phyloP scores from a whole-genome alignment of 139 green algal genomes.

The Haematococcus lacustris region DNA sequence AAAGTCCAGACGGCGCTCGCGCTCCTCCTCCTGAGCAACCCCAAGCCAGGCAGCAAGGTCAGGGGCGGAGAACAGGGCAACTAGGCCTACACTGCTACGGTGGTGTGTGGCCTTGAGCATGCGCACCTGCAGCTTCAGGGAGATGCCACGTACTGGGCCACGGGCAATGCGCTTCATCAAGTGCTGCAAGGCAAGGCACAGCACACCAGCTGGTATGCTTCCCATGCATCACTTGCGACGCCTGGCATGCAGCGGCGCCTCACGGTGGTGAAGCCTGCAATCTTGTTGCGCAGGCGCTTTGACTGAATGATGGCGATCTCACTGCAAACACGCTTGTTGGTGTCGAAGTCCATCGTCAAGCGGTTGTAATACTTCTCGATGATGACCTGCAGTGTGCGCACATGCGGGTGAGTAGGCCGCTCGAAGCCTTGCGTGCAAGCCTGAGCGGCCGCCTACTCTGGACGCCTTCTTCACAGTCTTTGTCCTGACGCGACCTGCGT shows the following conservation, averaged over 20 bases:
- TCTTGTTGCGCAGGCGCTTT: slow-evolving; percentile 98
- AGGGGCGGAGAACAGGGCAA: too few relatives aligned
- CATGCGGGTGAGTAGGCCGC: too few relatives aligned
- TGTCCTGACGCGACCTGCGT: slow-evolving; percentile 94
- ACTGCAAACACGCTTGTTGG: slow-evolving; percentile 93
- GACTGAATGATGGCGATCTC: slow-evolving; percentile 97
- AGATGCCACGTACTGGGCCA: slow-evolving; percentile 97
- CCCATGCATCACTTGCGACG: too few relatives aligned
- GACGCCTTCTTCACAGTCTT: slow-evolving; percentile 99
- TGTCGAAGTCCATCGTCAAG: slow-evolving; percentile 92
- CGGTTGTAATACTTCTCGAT: slow-evolving; percentile 99
- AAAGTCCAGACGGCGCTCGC: slow-evolving; percentile 98
- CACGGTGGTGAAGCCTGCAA: slow-evolving; percentile 98
- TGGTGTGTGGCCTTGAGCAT: too few relatives aligned
- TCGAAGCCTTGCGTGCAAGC: too few relatives aligned
- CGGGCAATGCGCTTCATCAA: slow-evolving; percentile 99
- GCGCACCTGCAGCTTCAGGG: slow-evolving; percentile 97
- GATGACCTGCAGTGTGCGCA: slow-evolving; percentile 72
- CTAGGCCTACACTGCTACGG: too few relatives aligned
- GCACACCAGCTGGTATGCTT: too few relatives aligned
- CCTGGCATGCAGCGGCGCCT: too few relatives aligned
- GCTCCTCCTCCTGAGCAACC: slow-evolving; percentile 92
- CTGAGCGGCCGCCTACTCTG: slow-evolving; percentile 41
- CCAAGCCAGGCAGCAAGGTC: too few relatives aligned
- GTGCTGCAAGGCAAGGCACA: slow-evolving; percentile 64